These are phyloP conservation scores for Teratosphaeria epicoccoides DNA, from an alignment of 2,329 filamentous ascomycete genomes.

Conservation along the genomic window DNA sequence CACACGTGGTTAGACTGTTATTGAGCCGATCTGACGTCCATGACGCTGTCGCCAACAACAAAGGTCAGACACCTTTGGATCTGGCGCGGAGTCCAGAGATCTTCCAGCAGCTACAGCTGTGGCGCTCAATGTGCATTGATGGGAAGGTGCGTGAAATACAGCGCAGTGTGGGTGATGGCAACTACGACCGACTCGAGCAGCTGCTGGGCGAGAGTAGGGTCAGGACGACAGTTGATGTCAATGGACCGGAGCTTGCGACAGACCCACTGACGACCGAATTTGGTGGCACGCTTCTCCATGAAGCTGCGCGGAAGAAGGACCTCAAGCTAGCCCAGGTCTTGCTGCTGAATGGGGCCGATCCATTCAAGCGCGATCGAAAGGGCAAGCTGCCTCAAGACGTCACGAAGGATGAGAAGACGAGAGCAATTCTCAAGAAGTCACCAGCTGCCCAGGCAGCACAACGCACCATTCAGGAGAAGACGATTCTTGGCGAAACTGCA, in stretches of 20 bases:
- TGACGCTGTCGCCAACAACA: conserved; percentile 74
- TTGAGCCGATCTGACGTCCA: conserved; percentile 77
- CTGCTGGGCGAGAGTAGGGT: conserved; percentile 76
- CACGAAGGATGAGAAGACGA: conserved; percentile 85
- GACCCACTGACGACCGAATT: conserved; percentile 66
- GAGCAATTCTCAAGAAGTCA: conserved; percentile 82
- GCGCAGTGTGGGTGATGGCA: conserved; percentile 57
- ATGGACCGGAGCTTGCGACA: conserved; percentile 77
- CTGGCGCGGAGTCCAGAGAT: conserved; percentile 87
- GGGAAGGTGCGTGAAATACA: conserved; percentile 77
- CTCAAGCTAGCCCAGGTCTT: conserved; percentile 79
- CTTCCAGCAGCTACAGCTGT: conserved; percentile 86
- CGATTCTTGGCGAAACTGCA: conserved; percentile 67
- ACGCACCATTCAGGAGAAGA: conserved; percentile 92
- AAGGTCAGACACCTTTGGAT: conserved; percentile 77
- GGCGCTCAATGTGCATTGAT: conserved; percentile 81
- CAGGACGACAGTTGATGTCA: conserved; percentile 81
- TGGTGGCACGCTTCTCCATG: conserved; percentile 87
- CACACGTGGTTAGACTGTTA: conserved; percentile 69
- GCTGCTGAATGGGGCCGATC: conserved; percentile 87
- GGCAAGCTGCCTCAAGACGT: conserved; percentile 93
- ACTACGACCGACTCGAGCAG: conserved; percentile 69
- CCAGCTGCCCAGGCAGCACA: conserved; percentile 91
- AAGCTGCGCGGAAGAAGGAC: conserved; percentile 82
- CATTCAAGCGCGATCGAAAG: conserved; percentile 87